Conservation (phyloP, 495 filamentous ascomycete genomes). For the Penicillium angulare region DNA sequence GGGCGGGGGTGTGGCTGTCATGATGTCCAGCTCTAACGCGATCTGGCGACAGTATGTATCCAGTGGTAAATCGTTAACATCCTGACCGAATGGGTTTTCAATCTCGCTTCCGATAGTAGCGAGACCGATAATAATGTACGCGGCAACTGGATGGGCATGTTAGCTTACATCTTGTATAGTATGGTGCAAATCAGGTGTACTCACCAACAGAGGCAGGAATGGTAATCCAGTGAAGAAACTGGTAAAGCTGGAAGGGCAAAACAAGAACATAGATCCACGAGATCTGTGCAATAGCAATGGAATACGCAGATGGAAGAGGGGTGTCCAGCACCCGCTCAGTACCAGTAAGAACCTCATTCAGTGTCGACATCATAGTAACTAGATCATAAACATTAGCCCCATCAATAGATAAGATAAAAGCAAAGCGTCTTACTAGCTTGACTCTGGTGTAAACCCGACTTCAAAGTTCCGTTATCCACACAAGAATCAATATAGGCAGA, state of each 20-base stretch:
- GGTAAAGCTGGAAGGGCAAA: conserved; percentile 79
- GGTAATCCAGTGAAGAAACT: conserved; percentile 64
- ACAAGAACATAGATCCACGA: conserved; percentile 83
- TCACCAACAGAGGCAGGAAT: conserved; percentile 80
- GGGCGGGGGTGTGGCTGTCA: conserved; percentile 59
- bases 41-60: conserved; percentile 75
- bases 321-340: conserved; percentile 83
- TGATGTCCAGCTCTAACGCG: conserved; percentile 68
- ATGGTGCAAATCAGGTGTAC: neutral
- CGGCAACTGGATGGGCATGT: conserved; percentile 59
- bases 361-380: conserved; percentile 39
- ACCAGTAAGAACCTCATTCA: conserved; percentile 73
- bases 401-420: too few relatives aligned
- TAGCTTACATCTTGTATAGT: neutral
- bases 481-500: conserved; percentile 62
- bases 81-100: conserved; percentile 85
- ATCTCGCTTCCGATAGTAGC: conserved; percentile 83
- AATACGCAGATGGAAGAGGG: conserved; percentile 80
- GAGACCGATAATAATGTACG: conserved; percentile 87
- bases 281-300: conserved; percentile 82
- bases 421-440: conserved; percentile 47
- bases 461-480: conserved; percentile 55
- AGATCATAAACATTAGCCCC: too few relatives aligned
- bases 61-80: conserved; percentile 84
- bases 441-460: conserved; percentile 42